These are phyloP conservation scores for Metschnikowia corniflorae DNA, from an alignment of 805 yeast genomes.

Conservation along the genomic window DNA sequence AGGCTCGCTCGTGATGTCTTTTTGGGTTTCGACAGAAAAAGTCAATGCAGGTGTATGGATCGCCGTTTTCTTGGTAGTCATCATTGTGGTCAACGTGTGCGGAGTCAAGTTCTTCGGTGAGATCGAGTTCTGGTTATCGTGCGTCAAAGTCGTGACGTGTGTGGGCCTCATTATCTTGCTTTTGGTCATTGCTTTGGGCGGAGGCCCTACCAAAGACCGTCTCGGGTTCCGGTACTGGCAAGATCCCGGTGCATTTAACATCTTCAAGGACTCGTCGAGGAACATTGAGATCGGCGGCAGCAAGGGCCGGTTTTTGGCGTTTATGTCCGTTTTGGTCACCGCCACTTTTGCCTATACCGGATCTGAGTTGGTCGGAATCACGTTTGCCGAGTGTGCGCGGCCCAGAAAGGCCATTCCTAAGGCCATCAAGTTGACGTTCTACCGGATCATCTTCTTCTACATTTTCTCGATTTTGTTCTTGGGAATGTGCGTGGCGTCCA, in stretches of 20 bases:
- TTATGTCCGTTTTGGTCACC: constrained; percentile 57
- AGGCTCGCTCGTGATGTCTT: constrained; percentile 50
- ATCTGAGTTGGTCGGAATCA: constrained; percentile 66
- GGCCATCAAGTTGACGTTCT: constrained; percentile 67
- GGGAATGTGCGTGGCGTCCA: constrained; percentile 52
- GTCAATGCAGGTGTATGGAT: constrained; percentile 51
- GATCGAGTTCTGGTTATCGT: constrained; percentile 53
- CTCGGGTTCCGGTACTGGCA: constrained; percentile 70
- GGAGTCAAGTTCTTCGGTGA: constrained; percentile 51
- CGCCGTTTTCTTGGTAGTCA: constrained; percentile 40
- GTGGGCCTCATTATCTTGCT: constrained; percentile 63
- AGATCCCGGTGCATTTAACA: constrained; percentile 61
- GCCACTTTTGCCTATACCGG: constrained; percentile 72
- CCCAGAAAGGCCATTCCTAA: constrained; percentile 66
- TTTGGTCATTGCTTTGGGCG: constrained; percentile 69
- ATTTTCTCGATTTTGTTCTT: constrained; percentile 56
- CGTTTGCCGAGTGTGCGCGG: constrained; percentile 69
- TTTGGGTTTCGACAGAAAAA: constrained; percentile 46
- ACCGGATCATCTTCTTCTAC: constrained; percentile 62
- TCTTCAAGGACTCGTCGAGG: constrained; percentile 42
- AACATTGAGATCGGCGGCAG: constrained; percentile 37
- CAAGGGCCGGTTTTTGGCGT: constrained; percentile 58
- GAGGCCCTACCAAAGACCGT: constrained; percentile 72
- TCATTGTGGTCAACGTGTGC: constrained; percentile 40
- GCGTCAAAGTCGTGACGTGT: constrained; percentile 62